Evolutionary conservation across 306 rosid genomes (phyloP).

Genomic region (Leucaena leucocephala): DNA sequence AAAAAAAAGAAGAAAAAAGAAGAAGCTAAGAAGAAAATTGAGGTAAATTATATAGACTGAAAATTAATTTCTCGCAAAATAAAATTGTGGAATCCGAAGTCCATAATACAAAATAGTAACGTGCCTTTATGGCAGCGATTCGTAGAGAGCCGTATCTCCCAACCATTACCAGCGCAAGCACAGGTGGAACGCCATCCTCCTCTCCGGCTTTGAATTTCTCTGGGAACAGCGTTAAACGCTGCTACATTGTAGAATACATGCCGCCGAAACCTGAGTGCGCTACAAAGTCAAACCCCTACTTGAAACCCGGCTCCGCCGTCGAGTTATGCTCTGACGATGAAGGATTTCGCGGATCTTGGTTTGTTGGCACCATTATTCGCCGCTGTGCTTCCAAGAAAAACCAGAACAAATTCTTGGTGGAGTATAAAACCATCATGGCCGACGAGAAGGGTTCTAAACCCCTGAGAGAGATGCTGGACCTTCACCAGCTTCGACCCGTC

Average conservation of each 20-base stretch:
- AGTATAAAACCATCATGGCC: constrained; percentile 49
- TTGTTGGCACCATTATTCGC: constrained; percentile 45
- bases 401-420: constrained; percentile 37
- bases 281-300: background rate
- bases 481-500: constrained; percentile 52
- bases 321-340: constrained; percentile 57
- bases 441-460: constrained; percentile 37
- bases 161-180: too few species aligned
- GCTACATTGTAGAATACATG: background rate
- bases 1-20: too few species aligned
- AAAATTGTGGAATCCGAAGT: too few species aligned
- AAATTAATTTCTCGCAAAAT: too few species aligned
- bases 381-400: constrained; percentile 7
- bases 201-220: background rate
- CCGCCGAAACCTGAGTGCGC: constrained; percentile 17
- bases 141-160: too few species aligned
- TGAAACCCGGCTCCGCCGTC: constrained; percentile 45
- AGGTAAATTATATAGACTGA: too few species aligned
- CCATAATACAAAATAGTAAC: too few species aligned
- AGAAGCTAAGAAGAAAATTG: too few species aligned
- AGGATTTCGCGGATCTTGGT: constrained; percentile 68
- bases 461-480: constrained; percentile 38
- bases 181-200: background rate
- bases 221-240: background rate
- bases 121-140: too few species aligned